Conservation (phyloP, 805 yeast genomes). For the Clavispora phyllophila region DNA sequence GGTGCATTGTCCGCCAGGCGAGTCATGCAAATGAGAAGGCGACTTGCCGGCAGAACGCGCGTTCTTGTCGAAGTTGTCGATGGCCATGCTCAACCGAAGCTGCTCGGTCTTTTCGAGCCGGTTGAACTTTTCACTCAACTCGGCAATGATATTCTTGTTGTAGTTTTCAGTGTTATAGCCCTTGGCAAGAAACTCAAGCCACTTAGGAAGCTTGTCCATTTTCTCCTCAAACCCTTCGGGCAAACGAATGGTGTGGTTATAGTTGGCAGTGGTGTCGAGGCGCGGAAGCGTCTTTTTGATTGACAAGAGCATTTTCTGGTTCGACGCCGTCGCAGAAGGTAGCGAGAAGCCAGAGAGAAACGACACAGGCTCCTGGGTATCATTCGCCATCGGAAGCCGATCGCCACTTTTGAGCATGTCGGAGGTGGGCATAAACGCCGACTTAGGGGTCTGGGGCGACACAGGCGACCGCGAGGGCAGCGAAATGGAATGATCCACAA, state of each 20-base stretch:
- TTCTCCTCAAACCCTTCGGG: conserved; percentile 14
- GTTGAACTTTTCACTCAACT: conserved; percentile 27
- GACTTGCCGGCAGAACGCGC: not conserved
- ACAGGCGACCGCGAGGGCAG: conserved; percentile 11
- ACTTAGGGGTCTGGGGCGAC: conserved; percentile 7
- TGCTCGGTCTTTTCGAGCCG: conserved; percentile 37
- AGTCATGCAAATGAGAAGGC: not conserved
- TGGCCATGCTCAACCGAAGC: conserved; percentile 31
- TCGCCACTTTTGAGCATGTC: conserved; percentile 1
- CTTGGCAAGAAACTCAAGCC: conserved; percentile 25
- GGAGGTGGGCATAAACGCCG: conserved; percentile 5
- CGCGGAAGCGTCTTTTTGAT: conserved; percentile 30
- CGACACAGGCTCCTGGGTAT: not conserved
- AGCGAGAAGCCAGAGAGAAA: conserved; percentile 37
- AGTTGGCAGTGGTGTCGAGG: conserved; percentile 17
- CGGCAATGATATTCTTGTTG: conserved; percentile 19
- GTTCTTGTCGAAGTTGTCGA: conserved; percentile 13
- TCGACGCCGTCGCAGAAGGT: conserved; percentile 36
- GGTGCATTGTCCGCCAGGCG: conserved; percentile 21
- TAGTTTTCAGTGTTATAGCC: conserved; percentile 11
- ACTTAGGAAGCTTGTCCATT: conserved; percentile 23
- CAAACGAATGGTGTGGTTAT: conserved; percentile 20
- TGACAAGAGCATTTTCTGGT: conserved; percentile 30
- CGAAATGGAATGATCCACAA: conserved; percentile 5
- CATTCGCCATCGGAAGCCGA: not conserved